phyloP scores from a whole-genome alignment of 1,139 yeast genomes.

The Zygoascus sp. region DNA sequence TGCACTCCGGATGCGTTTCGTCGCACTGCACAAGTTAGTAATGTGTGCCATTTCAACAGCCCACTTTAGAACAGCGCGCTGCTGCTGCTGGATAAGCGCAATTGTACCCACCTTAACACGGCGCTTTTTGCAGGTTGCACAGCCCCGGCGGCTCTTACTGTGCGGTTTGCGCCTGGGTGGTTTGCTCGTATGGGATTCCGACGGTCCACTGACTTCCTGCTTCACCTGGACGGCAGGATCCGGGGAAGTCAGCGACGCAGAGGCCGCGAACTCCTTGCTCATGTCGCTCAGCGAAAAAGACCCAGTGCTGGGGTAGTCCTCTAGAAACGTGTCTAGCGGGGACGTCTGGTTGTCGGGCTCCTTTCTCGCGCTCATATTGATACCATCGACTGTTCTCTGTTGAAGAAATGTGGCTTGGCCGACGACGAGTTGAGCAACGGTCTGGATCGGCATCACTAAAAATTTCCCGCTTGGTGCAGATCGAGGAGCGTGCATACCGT shows the following conservation, averaged over 20 bases:
- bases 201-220: background rate
- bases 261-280: background rate
- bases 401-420: constrained; percentile 5
- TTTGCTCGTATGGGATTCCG: background rate
- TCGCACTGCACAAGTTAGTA: constrained; percentile 54
- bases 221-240: background rate
- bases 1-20: constrained; percentile 74
- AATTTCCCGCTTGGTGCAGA: background rate
- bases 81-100: background rate
- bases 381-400: background rate
- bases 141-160: constrained; percentile 81
- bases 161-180: constrained; percentile 45
- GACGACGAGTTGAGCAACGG: background rate
- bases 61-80: too few relatives aligned
- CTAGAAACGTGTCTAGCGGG: background rate
- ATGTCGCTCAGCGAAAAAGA: background rate
- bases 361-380: background rate
- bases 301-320: background rate
- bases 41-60: too few relatives aligned
- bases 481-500: background rate
- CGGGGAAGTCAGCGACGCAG: constrained; percentile 4
- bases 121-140: constrained; percentile 81
- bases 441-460: background rate
- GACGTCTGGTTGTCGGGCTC: background rate
- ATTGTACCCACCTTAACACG: constrained; percentile 52